phyloP scores from a whole-genome alignment of 2,329 filamentous ascomycete genomes.

The Cercospora nicotianae region DNA sequence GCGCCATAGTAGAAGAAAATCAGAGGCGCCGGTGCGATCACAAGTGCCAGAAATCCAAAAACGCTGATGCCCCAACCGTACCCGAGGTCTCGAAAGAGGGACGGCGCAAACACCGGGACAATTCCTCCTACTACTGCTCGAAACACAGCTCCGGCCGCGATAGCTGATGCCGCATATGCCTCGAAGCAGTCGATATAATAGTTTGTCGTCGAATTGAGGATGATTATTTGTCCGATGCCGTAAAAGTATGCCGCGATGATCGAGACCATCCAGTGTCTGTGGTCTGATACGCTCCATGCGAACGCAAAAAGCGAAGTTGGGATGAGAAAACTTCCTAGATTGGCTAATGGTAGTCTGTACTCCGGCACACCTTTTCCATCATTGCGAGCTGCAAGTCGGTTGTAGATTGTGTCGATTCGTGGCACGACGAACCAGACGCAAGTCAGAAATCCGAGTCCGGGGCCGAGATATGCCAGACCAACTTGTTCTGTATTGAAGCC shows the following conservation, averaged over 20 bases:
- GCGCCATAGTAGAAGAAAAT: constrained; percentile 53
- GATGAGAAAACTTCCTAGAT: constrained; percentile 48
- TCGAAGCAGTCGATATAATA: constrained; percentile 57
- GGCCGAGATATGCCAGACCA: constrained; percentile 48
- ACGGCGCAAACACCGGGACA: constrained; percentile 49
- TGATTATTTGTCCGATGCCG: constrained; percentile 51
- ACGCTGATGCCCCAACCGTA: constrained; percentile 54
- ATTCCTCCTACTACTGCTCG: constrained; percentile 50
- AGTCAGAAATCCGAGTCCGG: constrained; percentile 47
- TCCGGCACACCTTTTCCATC: constrained; percentile 45
- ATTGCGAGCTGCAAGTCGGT: constrained; percentile 44
- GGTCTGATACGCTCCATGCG: constrained; percentile 47
- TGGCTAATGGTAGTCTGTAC: constrained; percentile 48
- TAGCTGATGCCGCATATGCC: constrained; percentile 52
- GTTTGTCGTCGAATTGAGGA: constrained; percentile 56
- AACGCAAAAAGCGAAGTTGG: constrained; percentile 48
- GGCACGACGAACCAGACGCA: constrained; percentile 50
- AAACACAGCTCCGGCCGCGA: constrained; percentile 53
- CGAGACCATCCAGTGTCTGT: constrained; percentile 45
- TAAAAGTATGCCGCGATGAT: constrained; percentile 50
- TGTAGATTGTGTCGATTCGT: constrained; percentile 51
- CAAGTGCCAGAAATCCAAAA: constrained; percentile 49
- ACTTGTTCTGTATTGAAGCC: constrained; percentile 50
- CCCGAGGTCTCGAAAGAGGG: constrained; percentile 47
- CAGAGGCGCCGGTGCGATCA: constrained; percentile 51